These are phyloP conservation scores for Dothideomycetes sp. DNA, from an alignment of 2,329 filamentous ascomycete genomes.

Conservation along the genomic window DNA sequence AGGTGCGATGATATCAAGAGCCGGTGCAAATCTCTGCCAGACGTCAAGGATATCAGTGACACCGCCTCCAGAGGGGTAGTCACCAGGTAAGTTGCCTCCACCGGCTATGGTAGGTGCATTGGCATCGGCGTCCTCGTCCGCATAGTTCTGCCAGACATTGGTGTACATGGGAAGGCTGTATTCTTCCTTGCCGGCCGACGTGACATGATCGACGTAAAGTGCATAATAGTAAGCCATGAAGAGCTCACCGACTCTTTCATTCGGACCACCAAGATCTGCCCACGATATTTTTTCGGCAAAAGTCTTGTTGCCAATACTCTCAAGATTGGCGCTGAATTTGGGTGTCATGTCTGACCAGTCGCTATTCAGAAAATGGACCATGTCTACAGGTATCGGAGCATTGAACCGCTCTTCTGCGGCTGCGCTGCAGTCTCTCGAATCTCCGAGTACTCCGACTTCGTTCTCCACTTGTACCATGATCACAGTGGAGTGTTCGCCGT, in stretches of 20 bases:
- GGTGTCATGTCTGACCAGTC: constrained; percentile 1
- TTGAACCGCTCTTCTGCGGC: constrained; percentile 35
- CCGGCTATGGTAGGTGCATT: constrained; percentile 32
- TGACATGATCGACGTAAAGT: constrained; percentile 33
- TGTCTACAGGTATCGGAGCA: constrained; percentile 28
- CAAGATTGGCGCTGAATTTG: constrained; percentile 21
- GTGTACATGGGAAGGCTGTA: constrained; percentile 38
- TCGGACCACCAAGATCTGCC: constrained; percentile 33
- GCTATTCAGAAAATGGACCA: constrained; percentile 24
- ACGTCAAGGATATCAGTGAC: constrained; percentile 37
- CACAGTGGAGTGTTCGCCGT: constrained; percentile 40
- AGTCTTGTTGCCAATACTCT: background rate
- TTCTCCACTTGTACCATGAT: constrained; percentile 53
- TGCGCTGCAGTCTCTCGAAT: constrained; percentile 40
- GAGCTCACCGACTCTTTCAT: constrained; percentile 33
- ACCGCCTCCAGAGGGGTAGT: constrained; percentile 41
- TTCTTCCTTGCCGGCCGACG: constrained; percentile 32
- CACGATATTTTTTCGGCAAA: constrained; percentile 25
- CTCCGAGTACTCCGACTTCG: constrained; percentile 44
- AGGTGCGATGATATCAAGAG: constrained; percentile 39
- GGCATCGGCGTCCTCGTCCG: constrained; percentile 25
- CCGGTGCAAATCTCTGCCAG: constrained; percentile 34
- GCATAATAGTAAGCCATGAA: constrained; percentile 43
- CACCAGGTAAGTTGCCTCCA: constrained; percentile 35
- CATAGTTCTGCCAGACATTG: constrained; percentile 40